These are phyloP conservation scores for Suillus sp. DNA, from an alignment of 768 basidiomycete species.

Conservation along the genomic window DNA sequence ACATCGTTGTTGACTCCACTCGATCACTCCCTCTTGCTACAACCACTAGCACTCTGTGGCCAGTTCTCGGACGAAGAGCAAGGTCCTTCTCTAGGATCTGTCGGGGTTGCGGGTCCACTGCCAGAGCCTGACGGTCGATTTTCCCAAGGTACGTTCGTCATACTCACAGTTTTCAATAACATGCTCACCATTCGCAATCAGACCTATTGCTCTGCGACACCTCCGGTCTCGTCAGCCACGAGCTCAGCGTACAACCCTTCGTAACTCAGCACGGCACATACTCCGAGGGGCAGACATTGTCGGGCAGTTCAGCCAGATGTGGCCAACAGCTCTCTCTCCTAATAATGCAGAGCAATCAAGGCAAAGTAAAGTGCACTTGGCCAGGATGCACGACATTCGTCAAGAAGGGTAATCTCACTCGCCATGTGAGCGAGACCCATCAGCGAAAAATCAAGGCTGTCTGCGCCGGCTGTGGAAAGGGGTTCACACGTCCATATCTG, in stretches of 20 bases:
- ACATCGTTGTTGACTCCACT: too few relatives aligned
- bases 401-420: background rate
- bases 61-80: too few relatives aligned
- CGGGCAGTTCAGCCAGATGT: background rate
- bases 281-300: background rate
- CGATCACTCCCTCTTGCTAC: too few relatives aligned
- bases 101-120: too few relatives aligned
- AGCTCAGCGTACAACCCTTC: background rate
- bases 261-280: background rate
- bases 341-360: background rate
- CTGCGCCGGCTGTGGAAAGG: background rate
- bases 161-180: background rate
- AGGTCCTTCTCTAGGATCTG: too few relatives aligned
- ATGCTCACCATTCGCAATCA: background rate
- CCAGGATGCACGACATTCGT: background rate
- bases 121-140: background rate
- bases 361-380: background rate
- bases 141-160: background rate
- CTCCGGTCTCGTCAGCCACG: background rate
- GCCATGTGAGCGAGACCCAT: background rate
- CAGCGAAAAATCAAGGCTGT: background rate
- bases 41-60: too few relatives aligned
- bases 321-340: background rate
- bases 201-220: background rate
- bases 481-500: background rate